phyloP scores from a whole-genome alignment of 768 basidiomycete genomes.

The Russula sp. region DNA sequence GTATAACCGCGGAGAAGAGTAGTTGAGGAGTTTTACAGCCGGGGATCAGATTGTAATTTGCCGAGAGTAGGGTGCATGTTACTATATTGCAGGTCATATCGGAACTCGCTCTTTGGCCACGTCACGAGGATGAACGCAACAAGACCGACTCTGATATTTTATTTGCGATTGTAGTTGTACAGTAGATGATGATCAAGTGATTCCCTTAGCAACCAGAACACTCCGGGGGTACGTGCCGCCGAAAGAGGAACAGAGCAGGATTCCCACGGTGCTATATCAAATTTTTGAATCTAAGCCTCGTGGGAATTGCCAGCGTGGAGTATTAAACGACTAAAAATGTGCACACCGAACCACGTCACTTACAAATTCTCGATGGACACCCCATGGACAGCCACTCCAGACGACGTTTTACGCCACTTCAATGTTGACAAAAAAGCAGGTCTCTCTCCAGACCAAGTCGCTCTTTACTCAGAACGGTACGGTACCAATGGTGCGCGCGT shows the following conservation, averaged over 20 bases:
- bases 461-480: slow-evolving; percentile 13
- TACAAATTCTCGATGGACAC: not conserved
- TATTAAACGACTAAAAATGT: not conserved
- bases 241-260: no score
- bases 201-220: no score
- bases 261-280: not conserved
- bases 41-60: not conserved
- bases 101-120: not conserved
- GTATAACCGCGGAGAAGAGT: not conserved
- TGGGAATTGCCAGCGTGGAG: not conserved
- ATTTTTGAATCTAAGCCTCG: not conserved
- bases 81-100: not conserved
- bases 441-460: slow-evolving; percentile 7
- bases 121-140: not conserved
- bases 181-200: not conserved
- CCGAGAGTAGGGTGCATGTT: slow-evolving; percentile 1
- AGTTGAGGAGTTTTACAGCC: not conserved
- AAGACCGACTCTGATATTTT: not conserved
- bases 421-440: not conserved
- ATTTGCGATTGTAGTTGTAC: slow-evolving; percentile 15
- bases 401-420: slow-evolving; percentile 6
- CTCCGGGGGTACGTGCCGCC: no score
- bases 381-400: slow-evolving; percentile 9
- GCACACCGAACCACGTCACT: not conserved
- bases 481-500: slow-evolving; percentile 12